Conservation (phyloP, 768 basidiomycete genomes). For the Tulasnella sp. region DNA sequence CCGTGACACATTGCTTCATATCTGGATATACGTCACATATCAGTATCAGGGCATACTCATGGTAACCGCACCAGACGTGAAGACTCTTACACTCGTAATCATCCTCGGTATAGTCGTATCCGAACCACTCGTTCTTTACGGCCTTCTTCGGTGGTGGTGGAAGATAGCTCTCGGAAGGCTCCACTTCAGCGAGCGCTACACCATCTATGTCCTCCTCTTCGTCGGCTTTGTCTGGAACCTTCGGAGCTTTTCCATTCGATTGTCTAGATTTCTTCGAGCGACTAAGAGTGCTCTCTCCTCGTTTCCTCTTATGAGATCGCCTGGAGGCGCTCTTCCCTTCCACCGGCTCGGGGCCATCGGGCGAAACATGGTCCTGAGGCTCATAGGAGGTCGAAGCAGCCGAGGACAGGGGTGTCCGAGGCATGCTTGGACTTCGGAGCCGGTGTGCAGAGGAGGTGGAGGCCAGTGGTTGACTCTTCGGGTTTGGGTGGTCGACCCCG, state of each 20-base stretch:
- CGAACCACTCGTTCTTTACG: slow-evolving; percentile 27
- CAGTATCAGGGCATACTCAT: neutral
- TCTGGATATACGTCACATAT: neutral
- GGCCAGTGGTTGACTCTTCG: neutral
- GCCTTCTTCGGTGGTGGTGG: slow-evolving; percentile 22
- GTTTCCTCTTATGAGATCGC: neutral
- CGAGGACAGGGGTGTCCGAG: neutral
- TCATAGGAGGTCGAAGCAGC: slow-evolving; percentile 6
- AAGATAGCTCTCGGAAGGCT: neutral
- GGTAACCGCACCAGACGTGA: slow-evolving; percentile 2
- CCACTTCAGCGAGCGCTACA: neutral
- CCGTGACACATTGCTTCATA: slow-evolving; percentile 18
- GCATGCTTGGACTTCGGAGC: slow-evolving; percentile 1
- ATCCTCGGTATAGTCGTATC: slow-evolving; percentile 28
- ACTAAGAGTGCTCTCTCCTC: neutral
- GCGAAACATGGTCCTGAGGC: slow-evolving; percentile 1
- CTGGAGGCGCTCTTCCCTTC: neutral
- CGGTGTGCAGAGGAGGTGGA: neutral
- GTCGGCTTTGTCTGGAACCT: neutral
- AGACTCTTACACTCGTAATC: slow-evolving; percentile 27
- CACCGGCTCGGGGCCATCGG: neutral
- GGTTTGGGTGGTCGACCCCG: slow-evolving; percentile 1
- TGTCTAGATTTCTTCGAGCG: neutral
- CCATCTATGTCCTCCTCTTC: slow-evolving; percentile 22
- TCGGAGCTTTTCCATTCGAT: neutral